These are phyloP conservation scores for Cicer bijugum DNA, from an alignment of 306 rosid species.

Conservation along the genomic window DNA sequence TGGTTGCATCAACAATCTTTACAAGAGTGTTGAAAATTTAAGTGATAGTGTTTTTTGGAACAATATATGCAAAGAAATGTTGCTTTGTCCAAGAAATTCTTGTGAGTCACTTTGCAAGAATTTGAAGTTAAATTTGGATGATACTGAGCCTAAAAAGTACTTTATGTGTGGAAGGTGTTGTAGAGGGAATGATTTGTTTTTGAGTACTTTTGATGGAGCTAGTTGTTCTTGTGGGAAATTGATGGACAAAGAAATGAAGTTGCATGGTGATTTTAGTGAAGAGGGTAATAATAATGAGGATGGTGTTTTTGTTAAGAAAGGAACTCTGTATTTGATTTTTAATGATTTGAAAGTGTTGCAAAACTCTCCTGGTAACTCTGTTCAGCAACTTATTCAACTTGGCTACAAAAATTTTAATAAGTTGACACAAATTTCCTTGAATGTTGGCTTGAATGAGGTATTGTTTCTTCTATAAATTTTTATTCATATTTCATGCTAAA, in stretches of 20 bases:
- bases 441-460: conserved; percentile 42
- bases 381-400: conserved; percentile 33
- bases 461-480: background rate
- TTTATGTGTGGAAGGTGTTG: conserved; percentile 37
- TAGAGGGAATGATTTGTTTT: background rate
- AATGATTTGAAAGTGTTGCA: conserved; percentile 43
- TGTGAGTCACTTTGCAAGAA: conserved; percentile 40
- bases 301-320: conserved; percentile 47
- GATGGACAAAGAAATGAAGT: conserved; percentile 46
- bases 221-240: conserved; percentile 40
- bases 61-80: conserved; percentile 40
- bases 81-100: conserved; percentile 44
- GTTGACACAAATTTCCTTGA: background rate
- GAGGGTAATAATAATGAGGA: background rate
- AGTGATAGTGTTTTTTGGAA: conserved; percentile 26
- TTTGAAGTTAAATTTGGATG: conserved; percentile 38
- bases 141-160: conserved; percentile 4
- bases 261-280: conserved; percentile 19
- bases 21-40: conserved; percentile 19
- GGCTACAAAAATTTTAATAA: conserved; percentile 40
- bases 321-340: conserved; percentile 36
- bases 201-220: conserved; percentile 43
- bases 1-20: conserved; percentile 47
- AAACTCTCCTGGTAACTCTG: conserved; percentile 39
- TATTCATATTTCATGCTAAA: background rate